These are phyloP conservation scores for Cladophialophora bantiana DNA, from an alignment of 2,329 filamentous ascomycete genomes.

Conservation along the genomic window DNA sequence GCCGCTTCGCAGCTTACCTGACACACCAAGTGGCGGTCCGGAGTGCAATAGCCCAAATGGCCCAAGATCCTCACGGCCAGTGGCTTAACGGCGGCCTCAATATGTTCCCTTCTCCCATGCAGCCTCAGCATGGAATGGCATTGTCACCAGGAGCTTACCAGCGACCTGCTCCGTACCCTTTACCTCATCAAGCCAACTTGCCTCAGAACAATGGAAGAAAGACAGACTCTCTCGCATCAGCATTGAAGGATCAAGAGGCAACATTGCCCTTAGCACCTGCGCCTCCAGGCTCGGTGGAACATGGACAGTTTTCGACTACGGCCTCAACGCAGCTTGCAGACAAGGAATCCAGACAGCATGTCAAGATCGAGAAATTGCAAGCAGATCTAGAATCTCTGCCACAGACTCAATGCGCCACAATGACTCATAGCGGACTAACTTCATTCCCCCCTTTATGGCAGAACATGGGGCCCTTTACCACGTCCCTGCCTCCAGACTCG, in stretches of 20 bases:
- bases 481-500: slow-evolving; percentile 59
- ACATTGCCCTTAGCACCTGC: slow-evolving; percentile 48
- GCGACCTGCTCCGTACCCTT: slow-evolving; percentile 54
- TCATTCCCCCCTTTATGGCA: slow-evolving; percentile 35
- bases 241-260: slow-evolving; percentile 16
- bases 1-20: slow-evolving; percentile 66
- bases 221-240: slow-evolving; percentile 35
- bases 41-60: slow-evolving; percentile 55
- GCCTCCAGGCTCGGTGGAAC: slow-evolving; percentile 38
- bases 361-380: slow-evolving; percentile 27
- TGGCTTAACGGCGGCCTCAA: slow-evolving; percentile 46
- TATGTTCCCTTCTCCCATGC: slow-evolving; percentile 46
- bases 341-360: slow-evolving; percentile 21
- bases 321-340: slow-evolving; percentile 37
- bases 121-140: slow-evolving; percentile 35
- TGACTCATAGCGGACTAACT: slow-evolving; percentile 19
- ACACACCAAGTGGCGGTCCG: slow-evolving; percentile 65
- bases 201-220: slow-evolving; percentile 30
- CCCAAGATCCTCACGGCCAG: slow-evolving; percentile 50
- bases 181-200: slow-evolving; percentile 42
- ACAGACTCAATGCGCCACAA: slow-evolving; percentile 42
- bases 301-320: slow-evolving; percentile 55
- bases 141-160: slow-evolving; percentile 42
- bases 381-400: slow-evolving; percentile 35
- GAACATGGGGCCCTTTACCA: slow-evolving; percentile 55